Conservation (phyloP, 768 basidiomycete species). For the Mrakia blollopis region DNA sequence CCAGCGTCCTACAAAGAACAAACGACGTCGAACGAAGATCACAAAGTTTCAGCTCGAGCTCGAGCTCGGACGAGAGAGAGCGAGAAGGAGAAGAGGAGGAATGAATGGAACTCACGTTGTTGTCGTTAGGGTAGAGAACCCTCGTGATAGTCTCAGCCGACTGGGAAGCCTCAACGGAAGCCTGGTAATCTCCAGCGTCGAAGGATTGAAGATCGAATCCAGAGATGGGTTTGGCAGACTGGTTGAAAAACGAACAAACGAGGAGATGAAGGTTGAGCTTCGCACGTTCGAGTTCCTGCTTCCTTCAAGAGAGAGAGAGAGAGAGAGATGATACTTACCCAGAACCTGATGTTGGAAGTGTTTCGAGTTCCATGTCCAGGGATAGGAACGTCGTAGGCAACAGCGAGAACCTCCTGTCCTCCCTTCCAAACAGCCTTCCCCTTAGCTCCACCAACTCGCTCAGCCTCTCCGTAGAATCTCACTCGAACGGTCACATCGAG, state of each 20-base stretch:
- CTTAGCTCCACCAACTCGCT: conserved; percentile 50
- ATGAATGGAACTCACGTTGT: conserved; percentile 47
- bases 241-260: not conserved
- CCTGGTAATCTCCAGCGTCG: conserved; percentile 25
- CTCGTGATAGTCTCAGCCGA: conserved; percentile 89
- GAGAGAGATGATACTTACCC: conserved; percentile 35
- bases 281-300: no score
- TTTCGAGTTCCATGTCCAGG: conserved; percentile 68
- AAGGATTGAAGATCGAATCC: conserved; percentile 34
- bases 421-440: conserved; percentile 54
- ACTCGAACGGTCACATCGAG: conserved; percentile 63
- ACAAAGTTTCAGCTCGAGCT: not conserved
- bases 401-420: conserved; percentile 86
- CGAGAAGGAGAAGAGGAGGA: not conserved
- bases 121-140: conserved; percentile 94
- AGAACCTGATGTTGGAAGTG: conserved; percentile 74
- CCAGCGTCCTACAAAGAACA: conserved; percentile 46
- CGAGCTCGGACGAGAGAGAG: not conserved
- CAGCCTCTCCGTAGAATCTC: conserved; percentile 81
- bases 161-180: conserved; percentile 73
- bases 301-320: not conserved
- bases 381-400: conserved; percentile 95
- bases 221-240: conserved; percentile 56
- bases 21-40: conserved; percentile 37
- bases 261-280: no score